phyloP scores from a whole-genome alignment of 164 flowering plant genomes.

The Umbilicus rupestris region DNA sequence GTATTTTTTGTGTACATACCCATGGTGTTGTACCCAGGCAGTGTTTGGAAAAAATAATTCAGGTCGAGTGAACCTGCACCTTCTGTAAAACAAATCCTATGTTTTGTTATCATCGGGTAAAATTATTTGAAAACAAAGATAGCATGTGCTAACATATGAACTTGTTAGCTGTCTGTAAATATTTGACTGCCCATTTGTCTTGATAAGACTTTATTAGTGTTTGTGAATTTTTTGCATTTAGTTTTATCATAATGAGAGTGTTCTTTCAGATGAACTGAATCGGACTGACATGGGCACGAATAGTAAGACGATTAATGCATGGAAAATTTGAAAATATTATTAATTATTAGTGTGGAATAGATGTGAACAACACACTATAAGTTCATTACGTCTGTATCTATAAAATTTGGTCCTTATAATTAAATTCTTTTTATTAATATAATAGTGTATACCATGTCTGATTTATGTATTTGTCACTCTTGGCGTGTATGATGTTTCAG shows the following conservation, averaged over 20 bases:
- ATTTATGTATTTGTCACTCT: neutral
- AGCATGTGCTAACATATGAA: no score
- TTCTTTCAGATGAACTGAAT: neutral
- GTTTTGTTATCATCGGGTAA: no score
- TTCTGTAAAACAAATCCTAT: no score
- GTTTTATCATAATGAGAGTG: neutral
- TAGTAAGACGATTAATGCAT: neutral
- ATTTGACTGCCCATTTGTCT: neutral
- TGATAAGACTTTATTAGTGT: neutral
- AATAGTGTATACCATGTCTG: neutral
- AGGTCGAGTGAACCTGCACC: no score
- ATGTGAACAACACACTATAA: neutral
- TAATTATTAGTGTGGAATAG: neutral
- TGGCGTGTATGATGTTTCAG: constrained; percentile 28
- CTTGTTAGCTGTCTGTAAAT: no score
- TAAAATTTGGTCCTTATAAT: neutral
- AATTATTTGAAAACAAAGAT: no score
- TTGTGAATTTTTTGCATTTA: neutral
- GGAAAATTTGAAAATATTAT: neutral
- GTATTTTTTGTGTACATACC: no score
- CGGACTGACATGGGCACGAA: neutral
- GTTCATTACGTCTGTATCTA: neutral
- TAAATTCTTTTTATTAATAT: neutral
- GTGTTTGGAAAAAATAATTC: no score
- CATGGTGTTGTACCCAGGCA: no score